Conservation (phyloP, 305 asterid species). For the Lippia alba region DNA sequence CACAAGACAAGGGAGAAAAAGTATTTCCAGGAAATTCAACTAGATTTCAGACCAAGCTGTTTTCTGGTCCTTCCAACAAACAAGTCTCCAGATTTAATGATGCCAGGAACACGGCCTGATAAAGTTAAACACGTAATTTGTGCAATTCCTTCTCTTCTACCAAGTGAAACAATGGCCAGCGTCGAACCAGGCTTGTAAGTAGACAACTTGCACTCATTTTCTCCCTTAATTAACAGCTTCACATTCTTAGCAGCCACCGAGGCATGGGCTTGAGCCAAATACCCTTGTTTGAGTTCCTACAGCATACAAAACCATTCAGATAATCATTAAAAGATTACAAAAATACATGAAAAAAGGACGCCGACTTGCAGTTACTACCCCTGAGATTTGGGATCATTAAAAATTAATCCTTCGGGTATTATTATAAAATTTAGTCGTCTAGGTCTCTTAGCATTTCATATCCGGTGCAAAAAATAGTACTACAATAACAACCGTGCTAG, state of each 20-base stretch:
- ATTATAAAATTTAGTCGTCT: too few species aligned
- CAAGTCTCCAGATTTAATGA: conserved; percentile 73
- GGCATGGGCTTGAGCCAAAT: conserved; percentile 72
- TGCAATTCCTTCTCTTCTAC: conserved; percentile 61
- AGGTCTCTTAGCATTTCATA: too few species aligned
- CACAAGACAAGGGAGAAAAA: conserved; percentile 4
- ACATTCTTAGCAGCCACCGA: conserved; percentile 68
- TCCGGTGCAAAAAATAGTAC: too few species aligned
- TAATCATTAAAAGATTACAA: background rate
- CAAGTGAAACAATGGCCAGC: conserved; percentile 71
- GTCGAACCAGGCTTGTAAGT: conserved; percentile 61
- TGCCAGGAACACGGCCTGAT: conserved; percentile 68
- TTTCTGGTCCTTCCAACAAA: conserved; percentile 63
- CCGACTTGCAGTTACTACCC: too few species aligned
- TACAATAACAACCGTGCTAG: too few species aligned
- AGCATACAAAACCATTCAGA: background rate
- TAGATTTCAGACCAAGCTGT: conserved; percentile 54
- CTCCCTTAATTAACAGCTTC: conserved; percentile 55
- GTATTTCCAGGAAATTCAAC: conserved; percentile 8
- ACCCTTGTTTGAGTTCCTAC: conserved; percentile 91
- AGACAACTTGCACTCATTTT: conserved; percentile 48
- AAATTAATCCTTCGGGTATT: too few species aligned
- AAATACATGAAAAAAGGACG: background rate
- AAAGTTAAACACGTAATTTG: conserved; percentile 52
- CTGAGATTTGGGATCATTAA: too few species aligned